Conservation (phyloP, 768 basidiomycete species). For the Boletus rubropictus region DNA sequence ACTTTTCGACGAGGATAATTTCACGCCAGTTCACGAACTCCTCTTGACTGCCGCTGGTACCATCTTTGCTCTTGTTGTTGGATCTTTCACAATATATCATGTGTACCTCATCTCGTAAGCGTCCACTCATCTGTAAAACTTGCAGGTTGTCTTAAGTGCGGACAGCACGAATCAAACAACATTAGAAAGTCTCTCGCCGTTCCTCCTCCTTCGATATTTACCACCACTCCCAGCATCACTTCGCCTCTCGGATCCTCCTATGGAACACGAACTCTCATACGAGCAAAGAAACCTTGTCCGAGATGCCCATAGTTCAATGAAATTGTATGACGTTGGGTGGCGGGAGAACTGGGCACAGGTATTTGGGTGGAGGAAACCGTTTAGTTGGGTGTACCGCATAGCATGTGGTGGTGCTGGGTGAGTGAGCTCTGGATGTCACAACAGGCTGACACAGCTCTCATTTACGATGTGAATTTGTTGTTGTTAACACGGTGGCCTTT, state of each 20-base stretch:
- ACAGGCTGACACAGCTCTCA: background rate
- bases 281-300: constrained; percentile 60
- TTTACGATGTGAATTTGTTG: background rate
- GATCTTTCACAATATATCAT: constrained; percentile 73
- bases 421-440: constrained; percentile 22
- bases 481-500: constrained; percentile 3
- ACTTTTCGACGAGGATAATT: constrained; percentile 43
- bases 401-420: constrained; percentile 62
- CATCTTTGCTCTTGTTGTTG: constrained; percentile 59
- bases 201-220: constrained; percentile 63
- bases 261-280: constrained; percentile 65
- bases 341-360: constrained; percentile 63
- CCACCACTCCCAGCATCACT: constrained; percentile 48
- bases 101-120: constrained; percentile 69
- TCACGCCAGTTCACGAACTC: constrained; percentile 67
- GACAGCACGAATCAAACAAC: constrained; percentile 83
- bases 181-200: constrained; percentile 69
- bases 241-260: constrained; percentile 61
- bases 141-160: background rate
- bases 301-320: constrained; percentile 54
- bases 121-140: background rate
- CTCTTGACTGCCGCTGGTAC: constrained; percentile 54
- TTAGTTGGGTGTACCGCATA: constrained; percentile 49
- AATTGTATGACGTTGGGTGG: constrained; percentile 72
- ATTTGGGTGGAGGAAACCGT: constrained; percentile 51